Base-by-base conservation (phyloP, 75 land plant genomes). In the Ceratopteris richardii region DNA sequence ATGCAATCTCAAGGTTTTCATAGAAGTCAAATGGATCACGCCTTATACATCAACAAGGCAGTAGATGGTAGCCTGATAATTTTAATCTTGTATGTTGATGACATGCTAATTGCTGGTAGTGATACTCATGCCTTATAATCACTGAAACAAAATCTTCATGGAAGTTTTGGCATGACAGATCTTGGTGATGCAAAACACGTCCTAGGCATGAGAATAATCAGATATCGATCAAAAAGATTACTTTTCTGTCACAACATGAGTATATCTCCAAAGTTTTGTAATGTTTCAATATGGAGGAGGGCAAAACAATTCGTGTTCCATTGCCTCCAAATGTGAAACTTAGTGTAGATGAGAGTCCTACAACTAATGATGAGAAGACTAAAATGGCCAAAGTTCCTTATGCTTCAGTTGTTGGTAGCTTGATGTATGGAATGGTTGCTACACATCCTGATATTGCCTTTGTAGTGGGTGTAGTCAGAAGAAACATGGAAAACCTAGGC, bases 181-280 rank as follows among this genome's bases (percentile, higher is more conserved):
- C 33, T 66, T 17, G 64, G 65, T 31, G 24, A 1, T n/a, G 58
- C 36, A 51, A 58, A 65, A 18, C 27, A 59, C 9, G 61, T 66
- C 13, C 44, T 73, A n/a, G 64, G 43, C 2, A 61, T 73, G 53
- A 30, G 21, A 23, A 58, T 56, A 19, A 28, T 16, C 4, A 37
- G 44, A 1, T 42, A 67, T 44, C 44, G 65, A 18, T 25, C 14
- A 0, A 64, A 28, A 9, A 10, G 31, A n/a, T 19, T 1, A 2
- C 21, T 56, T 0, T 21, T 13, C 14, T 40, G 42, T 40, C 42
- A 10, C 9, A 40, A 14, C 13, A 10, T 40, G 1, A 54, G 20
- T n/a, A n/a, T n/a, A n/a, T n/a, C n/a, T n/a, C n/a, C n/a, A n/a
- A n/a, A n/a, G n/a, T n/a, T n/a, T n/a, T n/a, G n/a, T n/a, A n/a